Conservation (phyloP, 768 basidiomycete species). For the Suillus bovinus region DNA sequence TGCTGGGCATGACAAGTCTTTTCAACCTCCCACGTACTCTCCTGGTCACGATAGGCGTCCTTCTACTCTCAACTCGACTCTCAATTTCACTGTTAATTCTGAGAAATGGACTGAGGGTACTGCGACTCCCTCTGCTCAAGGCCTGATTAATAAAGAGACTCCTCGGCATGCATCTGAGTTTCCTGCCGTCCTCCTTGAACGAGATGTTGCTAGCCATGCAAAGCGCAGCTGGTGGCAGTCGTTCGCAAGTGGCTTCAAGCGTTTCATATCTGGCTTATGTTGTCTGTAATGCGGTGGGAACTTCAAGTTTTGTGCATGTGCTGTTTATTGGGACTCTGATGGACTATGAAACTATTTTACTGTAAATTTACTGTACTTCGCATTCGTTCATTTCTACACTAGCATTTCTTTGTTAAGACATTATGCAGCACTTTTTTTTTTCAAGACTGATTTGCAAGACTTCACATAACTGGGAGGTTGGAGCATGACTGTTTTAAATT, state of each 20-base stretch:
- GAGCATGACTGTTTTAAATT: background rate
- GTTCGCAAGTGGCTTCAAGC: background rate
- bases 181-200: background rate
- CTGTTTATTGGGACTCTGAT: slow-evolving; percentile 7
- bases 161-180: slow-evolving; percentile 21
- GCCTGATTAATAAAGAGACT: slow-evolving; percentile 26
- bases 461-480: too few relatives aligned
- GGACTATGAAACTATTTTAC: slow-evolving; percentile 7
- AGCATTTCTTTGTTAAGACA: background rate
- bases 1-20: slow-evolving; percentile 16
- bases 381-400: background rate
- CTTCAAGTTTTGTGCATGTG: background rate
- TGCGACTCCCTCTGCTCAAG: slow-evolving; percentile 24
- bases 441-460: background rate
- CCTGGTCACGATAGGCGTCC: slow-evolving; percentile 32
- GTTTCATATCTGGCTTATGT: background rate
- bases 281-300: background rate
- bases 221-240: slow-evolving; percentile 3
- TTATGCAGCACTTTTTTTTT: background rate
- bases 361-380: background rate
- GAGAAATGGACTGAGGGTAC: slow-evolving; percentile 31
- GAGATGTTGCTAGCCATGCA: background rate
- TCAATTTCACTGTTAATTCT: slow-evolving; percentile 21
- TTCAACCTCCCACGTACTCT: slow-evolving; percentile 27
- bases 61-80: slow-evolving; percentile 16